These are phyloP conservation scores for Eucalyptus caleyi DNA, from an alignment of 345 rosid species.

Conservation along the genomic window DNA sequence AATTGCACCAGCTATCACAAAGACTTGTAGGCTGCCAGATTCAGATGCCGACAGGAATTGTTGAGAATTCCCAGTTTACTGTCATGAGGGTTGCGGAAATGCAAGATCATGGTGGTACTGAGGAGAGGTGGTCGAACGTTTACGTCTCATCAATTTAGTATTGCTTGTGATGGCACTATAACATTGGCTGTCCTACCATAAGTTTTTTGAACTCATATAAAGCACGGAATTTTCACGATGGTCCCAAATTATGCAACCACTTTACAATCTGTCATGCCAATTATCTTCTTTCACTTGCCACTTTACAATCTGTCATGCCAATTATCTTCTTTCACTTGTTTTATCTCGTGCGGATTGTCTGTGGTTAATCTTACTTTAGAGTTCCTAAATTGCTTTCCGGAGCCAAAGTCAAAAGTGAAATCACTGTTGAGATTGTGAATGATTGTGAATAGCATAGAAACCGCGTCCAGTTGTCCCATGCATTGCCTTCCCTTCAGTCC, in stretches of 20 bases:
- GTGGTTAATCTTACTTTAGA: background rate
- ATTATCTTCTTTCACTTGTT: background rate
- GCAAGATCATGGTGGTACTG: background rate
- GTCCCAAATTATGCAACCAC: background rate
- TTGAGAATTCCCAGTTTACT: background rate
- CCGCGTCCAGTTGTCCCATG: background rate
- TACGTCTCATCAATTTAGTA: background rate
- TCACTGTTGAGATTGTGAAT: background rate
- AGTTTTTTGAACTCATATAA: background rate
- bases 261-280: background rate
- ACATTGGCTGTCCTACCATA: background rate
- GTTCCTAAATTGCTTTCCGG: background rate
- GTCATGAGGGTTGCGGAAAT: background rate
- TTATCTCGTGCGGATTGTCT: background rate
- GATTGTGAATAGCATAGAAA: background rate
- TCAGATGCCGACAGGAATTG: background rate
- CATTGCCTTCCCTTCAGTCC: background rate
- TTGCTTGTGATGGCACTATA: background rate
- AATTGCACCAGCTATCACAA: background rate
- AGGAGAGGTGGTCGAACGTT: background rate
- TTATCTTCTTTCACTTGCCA: background rate
- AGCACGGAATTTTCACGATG: background rate
- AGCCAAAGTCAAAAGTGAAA: background rate
- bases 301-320: background rate
- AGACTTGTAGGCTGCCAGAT: background rate